A percentile compares a stretch with the other conserved stretches of the same genome.
Evolutionary conservation across 768 basidiomycete genomes (phyloP).

Genomic region (Thelephora aurantiotincta): DNA sequence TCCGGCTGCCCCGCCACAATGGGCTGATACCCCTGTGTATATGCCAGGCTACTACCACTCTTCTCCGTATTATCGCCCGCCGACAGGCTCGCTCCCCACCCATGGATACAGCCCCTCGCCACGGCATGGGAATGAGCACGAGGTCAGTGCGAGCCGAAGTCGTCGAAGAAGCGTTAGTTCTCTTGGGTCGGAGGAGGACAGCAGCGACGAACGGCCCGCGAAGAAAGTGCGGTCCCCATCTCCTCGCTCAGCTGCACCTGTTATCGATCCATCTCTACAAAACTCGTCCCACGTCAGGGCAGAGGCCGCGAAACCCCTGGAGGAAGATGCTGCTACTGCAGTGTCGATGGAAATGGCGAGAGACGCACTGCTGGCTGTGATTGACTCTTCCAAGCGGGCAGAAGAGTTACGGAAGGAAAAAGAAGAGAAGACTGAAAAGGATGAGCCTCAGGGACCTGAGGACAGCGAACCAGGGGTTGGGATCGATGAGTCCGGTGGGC

Average conservation of each 20-base stretch:
- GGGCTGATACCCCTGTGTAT: constrained; percentile 1
- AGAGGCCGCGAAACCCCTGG: constrained; percentile 1
- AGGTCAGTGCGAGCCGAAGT: constrained; percentile 3
- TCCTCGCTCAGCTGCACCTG: constrained; percentile 17
- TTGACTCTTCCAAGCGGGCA: not conserved
- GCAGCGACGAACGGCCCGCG: constrained; percentile 9
- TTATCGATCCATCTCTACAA: constrained; percentile 26
- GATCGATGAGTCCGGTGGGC: constrained; percentile 39
- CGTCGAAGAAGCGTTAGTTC: constrained; percentile 1
- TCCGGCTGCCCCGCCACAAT: constrained; percentile 7
- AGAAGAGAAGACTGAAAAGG: constrained; percentile 17
- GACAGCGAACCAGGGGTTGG: constrained; percentile 48
- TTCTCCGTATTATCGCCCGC: constrained; percentile 5
- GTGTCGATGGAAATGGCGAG: constrained; percentile 13
- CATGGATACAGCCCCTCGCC: constrained; percentile 18
- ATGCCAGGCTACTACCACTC: constrained; percentile 4
- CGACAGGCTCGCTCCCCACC: constrained; percentile 8
- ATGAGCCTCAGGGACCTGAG: constrained; percentile 24
- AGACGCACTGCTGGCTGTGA: not conserved
- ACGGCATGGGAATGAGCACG: constrained; percentile 21
- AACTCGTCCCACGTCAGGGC: constrained; percentile 9
- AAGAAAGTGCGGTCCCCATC: constrained; percentile 18
- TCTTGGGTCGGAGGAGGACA: constrained; percentile 6
- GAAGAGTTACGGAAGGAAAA: not conserved
- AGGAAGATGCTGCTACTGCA: constrained; percentile 9